Conservation (phyloP, 2,329 filamentous ascomycete species). For the Neofusicoccum sp. region DNA sequence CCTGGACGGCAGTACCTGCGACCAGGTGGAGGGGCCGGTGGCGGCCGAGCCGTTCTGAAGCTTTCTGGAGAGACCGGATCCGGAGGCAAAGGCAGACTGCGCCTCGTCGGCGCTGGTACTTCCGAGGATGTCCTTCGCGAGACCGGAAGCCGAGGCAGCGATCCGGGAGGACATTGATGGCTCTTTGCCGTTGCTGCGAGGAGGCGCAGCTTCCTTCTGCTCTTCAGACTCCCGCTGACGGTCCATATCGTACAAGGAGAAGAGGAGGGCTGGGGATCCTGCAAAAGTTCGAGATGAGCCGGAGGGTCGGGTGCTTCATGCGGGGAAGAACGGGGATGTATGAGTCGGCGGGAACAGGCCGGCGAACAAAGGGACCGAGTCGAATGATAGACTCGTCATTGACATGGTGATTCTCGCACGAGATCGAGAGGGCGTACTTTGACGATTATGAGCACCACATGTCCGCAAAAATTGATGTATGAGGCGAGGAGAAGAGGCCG, state of each 20-base stretch:
- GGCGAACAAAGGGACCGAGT: neutral
- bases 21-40: slow-evolving; percentile 17
- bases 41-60: slow-evolving; percentile 15
- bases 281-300: neutral
- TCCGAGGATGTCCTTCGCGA: slow-evolving; percentile 23
- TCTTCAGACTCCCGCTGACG: neutral
- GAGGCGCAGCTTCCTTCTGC: slow-evolving; percentile 2
- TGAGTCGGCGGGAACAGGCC: neutral
- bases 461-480: neutral
- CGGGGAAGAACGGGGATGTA: slow-evolving; percentile 19
- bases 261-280: neutral
- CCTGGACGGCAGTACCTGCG: slow-evolving; percentile 21
- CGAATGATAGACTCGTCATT: slow-evolving; percentile 6
- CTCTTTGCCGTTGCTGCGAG: slow-evolving; percentile 21
- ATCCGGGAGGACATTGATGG: slow-evolving; percentile 25
- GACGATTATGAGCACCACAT: neutral
- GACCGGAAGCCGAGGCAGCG: slow-evolving; percentile 24
- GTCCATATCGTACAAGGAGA: neutral
- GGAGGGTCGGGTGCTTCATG: slow-evolving; percentile 7
- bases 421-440: neutral
- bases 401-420: neutral
- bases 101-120: slow-evolving; percentile 23
- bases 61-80: slow-evolving; percentile 22
- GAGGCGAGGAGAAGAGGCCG: neutral
- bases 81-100: slow-evolving; percentile 6